Evolutionary conservation across 306 rosid genomes (phyloP).

Genomic region (Trifolium fragiferum): DNA sequence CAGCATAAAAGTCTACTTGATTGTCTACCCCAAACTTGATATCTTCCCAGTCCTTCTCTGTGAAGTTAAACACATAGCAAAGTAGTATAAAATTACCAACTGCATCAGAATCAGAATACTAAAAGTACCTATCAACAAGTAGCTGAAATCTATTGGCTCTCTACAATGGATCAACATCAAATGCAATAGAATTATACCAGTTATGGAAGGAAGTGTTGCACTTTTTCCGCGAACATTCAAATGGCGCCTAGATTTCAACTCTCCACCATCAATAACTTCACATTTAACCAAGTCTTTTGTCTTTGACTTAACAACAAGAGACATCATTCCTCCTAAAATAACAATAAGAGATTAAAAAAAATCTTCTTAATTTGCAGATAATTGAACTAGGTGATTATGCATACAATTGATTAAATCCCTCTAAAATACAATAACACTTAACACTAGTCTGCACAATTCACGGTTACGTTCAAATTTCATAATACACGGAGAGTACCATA

Average conservation of each 20-base stretch:
- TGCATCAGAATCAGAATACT: conserved; percentile 22
- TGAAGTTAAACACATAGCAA: conserved; percentile 34
- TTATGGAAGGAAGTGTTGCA: conserved; percentile 95
- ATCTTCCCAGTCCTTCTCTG: conserved; percentile 99
- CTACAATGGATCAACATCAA: not conserved
- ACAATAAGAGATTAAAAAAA: conserved; percentile 29
- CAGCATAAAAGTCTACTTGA: conserved; percentile 93
- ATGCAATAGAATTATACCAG: conserved; percentile 56
- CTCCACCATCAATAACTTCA: conserved; percentile 90
- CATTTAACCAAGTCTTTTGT: conserved; percentile 75
- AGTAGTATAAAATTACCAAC: conserved; percentile 22
- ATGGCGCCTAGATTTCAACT: conserved; percentile 93
- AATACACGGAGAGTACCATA: conserved; percentile 10
- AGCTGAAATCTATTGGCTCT: conserved; percentile 20
- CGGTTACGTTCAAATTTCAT: conserved; percentile 14
- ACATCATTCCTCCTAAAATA: conserved; percentile 94
- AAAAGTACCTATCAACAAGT: conserved; percentile 19
- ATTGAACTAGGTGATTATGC: conserved; percentile 2
- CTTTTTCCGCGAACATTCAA: conserved; percentile 97
- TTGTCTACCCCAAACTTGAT: conserved; percentile 97
- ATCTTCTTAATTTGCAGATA: conserved; percentile 16
- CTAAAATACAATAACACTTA: not conserved
- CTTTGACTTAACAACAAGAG: conserved; percentile 85
- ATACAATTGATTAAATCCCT: conserved; percentile 27
- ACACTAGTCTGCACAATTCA: not conserved